Conservation (phyloP, 2,329 filamentous ascomycete genomes). For the Xylariaceae sp. region DNA sequence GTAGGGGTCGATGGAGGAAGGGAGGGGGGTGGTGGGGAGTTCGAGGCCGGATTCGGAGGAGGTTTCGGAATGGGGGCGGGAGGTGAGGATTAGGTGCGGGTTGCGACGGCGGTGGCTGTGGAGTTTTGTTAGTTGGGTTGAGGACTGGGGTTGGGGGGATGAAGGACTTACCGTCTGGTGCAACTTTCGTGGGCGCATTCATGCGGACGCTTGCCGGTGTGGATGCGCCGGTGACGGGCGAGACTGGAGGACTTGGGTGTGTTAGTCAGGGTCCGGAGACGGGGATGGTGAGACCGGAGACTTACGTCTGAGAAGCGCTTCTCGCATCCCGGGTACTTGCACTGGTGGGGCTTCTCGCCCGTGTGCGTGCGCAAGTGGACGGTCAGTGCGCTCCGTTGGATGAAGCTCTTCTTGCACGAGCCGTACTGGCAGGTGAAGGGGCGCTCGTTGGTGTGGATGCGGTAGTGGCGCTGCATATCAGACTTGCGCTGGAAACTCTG, state of each 20-base stretch:
- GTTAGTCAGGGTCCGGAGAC: not conserved
- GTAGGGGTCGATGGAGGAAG: constrained; percentile 39
- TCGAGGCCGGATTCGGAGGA: constrained; percentile 55
- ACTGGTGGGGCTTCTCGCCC: constrained; percentile 66
- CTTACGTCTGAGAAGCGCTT: constrained; percentile 67
- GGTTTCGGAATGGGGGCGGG: constrained; percentile 49
- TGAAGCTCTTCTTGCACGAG: constrained; percentile 66
- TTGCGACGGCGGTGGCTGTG: constrained; percentile 39
- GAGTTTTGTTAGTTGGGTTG: not conserved
- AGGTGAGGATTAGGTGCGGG: constrained; percentile 53
- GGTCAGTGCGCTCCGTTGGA: constrained; percentile 63
- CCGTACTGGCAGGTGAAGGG: constrained; percentile 55
- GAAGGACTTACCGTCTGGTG: constrained; percentile 48
- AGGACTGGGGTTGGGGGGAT: not conserved
- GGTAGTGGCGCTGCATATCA: constrained; percentile 63
- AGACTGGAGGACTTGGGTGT: constrained; percentile 55
- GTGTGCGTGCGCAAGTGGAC: constrained; percentile 68
- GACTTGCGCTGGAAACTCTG: constrained; percentile 70
- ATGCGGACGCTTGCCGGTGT: constrained; percentile 63
- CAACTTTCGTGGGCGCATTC: constrained; percentile 58
- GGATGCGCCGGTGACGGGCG: constrained; percentile 59
- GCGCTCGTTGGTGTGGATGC: constrained; percentile 67
- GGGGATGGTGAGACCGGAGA: constrained; percentile 15
- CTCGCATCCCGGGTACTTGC: constrained; percentile 58
- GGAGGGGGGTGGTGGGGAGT: constrained; percentile 53